Evolutionary conservation across 2,329 filamentous ascomycete genomes (phyloP), one percentile per base, ranked within the genome.

Genomic region (Atkinsonella texensis): DNA sequence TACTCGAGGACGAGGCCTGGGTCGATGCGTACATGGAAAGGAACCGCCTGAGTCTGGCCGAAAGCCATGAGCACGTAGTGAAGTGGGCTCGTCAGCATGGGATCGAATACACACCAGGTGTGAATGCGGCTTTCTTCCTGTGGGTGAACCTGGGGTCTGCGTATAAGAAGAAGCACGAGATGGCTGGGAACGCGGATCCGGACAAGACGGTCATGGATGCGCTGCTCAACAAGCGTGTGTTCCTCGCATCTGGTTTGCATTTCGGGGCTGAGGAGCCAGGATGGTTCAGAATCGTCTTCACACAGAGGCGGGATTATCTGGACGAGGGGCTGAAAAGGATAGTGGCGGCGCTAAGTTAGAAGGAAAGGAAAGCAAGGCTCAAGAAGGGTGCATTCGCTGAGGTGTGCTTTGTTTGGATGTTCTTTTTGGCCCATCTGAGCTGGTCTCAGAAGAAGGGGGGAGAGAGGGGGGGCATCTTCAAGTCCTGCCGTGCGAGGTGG

Each of bases 81-180:
- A 41, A 48, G 0, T 70, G 67, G 57, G 65, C 76, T 1, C 61
- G 60, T 13, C 55, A 63, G 3, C 62, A 74, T 13, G 60, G 60
- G 1, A 72, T 80, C 18, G 60, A 66, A 13, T 77, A 76, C 55
- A 65, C 70, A 0, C 60, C 67, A 0, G 74, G 74, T 0, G 68
- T 64, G 4, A 78, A 78, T 53, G 76, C 76, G 0, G 76, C 70
- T 0, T 79, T 80, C 57, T 80, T 80, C 57, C 58, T 80, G 1
- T 80, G 75, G 74, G 63, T 75, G 2, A 65, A 79, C 56, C 63
- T 81, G 1, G 65, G 68, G 2, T 57, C 58, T 17, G 59, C 55
- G 10, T 69, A 64, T 32, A 52, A 45, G 17, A 48, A 51, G 40
- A 55, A 53, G 31, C 38, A 49, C 10, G 5, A 45, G 13, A 9